Conservation (phyloP, 2,329 filamentous ascomycete genomes). For the Colletotrichum sp. region DNA sequence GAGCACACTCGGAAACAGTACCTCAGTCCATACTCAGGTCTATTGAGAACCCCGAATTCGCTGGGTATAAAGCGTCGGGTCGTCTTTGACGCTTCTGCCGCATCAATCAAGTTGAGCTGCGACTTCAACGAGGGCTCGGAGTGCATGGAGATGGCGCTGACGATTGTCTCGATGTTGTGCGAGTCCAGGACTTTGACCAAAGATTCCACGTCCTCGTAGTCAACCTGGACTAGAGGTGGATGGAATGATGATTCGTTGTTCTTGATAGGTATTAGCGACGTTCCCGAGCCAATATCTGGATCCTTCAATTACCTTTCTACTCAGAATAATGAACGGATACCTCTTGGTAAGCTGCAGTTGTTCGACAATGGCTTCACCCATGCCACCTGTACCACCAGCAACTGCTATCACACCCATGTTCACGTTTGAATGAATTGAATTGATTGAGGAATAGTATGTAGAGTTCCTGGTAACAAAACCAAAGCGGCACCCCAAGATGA, state of each 20-base stretch:
- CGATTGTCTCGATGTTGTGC: constrained; percentile 46
- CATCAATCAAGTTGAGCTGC: constrained; percentile 46
- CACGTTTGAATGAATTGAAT: not conserved
- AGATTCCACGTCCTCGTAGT: constrained; percentile 28
- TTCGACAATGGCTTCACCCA: constrained; percentile 51
- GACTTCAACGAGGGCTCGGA: constrained; percentile 22
- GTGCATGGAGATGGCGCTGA: constrained; percentile 40
- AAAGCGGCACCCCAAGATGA: too few species aligned
- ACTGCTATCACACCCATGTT: constrained; percentile 36
- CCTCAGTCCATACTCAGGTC: not conserved
- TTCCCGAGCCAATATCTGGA: not conserved
- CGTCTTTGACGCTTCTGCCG: constrained; percentile 38
- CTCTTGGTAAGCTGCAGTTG: constrained; percentile 35
- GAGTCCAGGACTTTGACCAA: constrained; percentile 28
- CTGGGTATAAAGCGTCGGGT: constrained; percentile 49
- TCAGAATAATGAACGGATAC: constrained; percentile 41
- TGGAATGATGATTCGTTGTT: constrained; percentile 18
- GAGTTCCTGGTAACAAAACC: not conserved
- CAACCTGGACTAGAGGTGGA: constrained; percentile 24
- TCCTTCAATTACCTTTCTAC: not conserved
- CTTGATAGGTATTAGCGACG: not conserved
- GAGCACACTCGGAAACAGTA: not conserved
- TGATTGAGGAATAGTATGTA: not conserved
- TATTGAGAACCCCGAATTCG: constrained; percentile 37
- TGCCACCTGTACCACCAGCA: constrained; percentile 46